Evolutionary conservation across 371 early-diverging fungal genomes (phyloP), one percentile per base, ranked within the genome.

Genomic region (Fennellomyces sp.): DNA sequence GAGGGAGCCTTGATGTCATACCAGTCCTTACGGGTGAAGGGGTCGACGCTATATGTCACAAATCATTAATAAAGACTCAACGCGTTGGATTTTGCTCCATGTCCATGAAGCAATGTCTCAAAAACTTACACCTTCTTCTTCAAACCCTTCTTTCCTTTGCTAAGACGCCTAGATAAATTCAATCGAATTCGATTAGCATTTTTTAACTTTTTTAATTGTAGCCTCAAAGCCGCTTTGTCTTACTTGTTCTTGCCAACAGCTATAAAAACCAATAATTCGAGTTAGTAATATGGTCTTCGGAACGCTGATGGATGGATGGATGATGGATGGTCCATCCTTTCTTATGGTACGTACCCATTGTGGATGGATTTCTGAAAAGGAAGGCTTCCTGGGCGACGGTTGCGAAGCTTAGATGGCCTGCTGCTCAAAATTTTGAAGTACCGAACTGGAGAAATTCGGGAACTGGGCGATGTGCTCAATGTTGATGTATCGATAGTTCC

Each of bases 21-120:
- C 99, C 99, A 98, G 82, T 99, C 99, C 91, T 99, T 99, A 75
- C 98, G 94, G 88, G 93, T 87, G 91, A 93, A 95, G 81, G 96
- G 95, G 80, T 95, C 96, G 69, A 94, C 88, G 72, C 91, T 92
- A 70, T 15, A 64, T 17, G 48, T 29, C 17, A 41, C 33, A 30
- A 25, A 25, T 5, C 56, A 61, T 36, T 33, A 45, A 11, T 21
- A 53, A 39, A 36, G 38, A 26, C 17, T 52, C 19, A 36, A 51
- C 27, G 50, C 29, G 36, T 31, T 45, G 13, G 17, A 17, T 5
- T 11, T n/a, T n/a, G n/a, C n/a, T n/a, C n/a, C n/a, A n/a, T n/a
- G n/a, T 5, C 21, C n/a, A 17, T 42, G 11, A 13, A 38, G 23
- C 50, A 26, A 31, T 47, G 47, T 25, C 42, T 21, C 57, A 35